Conservation (phyloP, 805 yeast genomes). For the Wickerhamomyces queroliae region DNA sequence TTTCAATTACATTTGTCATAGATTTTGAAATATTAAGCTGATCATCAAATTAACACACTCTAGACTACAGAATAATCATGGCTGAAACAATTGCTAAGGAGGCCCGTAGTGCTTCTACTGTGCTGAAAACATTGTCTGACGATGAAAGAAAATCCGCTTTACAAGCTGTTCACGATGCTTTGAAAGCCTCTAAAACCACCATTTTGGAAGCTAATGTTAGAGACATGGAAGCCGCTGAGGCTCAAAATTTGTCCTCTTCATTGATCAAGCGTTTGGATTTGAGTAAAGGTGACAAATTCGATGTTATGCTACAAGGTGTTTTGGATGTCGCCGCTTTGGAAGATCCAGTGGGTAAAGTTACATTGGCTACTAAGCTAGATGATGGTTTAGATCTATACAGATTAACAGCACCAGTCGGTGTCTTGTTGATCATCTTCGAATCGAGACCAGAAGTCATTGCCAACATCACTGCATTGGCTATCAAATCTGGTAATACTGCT, state of each 20-base stretch:
- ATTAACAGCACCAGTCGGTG: constrained; percentile 93
- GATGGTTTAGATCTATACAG: constrained; percentile 82
- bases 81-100: constrained; percentile 75
- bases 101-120: constrained; percentile 81
- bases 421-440: constrained; percentile 86
- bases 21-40: too few species aligned
- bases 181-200: constrained; percentile 49
- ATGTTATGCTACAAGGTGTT: constrained; percentile 91
- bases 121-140: constrained; percentile 71
- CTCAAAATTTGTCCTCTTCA: constrained; percentile 59
- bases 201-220: constrained; percentile 68
- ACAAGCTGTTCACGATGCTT: constrained; percentile 62
- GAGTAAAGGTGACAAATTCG: constrained; percentile 77
- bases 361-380: constrained; percentile 79
- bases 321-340: constrained; percentile 83
- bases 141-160: constrained; percentile 72
- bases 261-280: constrained; percentile 82
- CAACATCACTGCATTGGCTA: constrained; percentile 90
- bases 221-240: constrained; percentile 68
- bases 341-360: constrained; percentile 90
- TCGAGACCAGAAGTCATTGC: constrained; percentile 98
- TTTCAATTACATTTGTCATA: too few species aligned
- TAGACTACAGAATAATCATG: constrained; percentile 13
- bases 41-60: too few species aligned
- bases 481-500: constrained; percentile 95